Percentiles rank a stretch among this genome's conserved stretches.
Evolutionary conservation across 1,284 basidiomycete species (phyloP).

Genomic region (Ceratobasidium sp.): DNA sequence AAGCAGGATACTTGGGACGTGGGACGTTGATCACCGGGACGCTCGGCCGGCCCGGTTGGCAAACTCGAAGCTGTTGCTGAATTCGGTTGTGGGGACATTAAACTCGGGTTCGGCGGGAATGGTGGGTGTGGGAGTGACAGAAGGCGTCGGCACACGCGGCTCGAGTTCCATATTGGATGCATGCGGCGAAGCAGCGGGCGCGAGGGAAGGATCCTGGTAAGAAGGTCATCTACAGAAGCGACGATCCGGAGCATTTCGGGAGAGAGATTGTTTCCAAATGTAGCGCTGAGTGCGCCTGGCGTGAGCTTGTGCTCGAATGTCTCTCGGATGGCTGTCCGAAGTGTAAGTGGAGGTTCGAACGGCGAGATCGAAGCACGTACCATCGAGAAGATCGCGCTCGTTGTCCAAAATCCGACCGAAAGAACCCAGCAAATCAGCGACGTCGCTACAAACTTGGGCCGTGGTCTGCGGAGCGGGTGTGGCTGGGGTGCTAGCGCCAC

Average conservation of each 20-base stretch:
- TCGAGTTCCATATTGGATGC: constrained; percentile 22
- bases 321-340: constrained; percentile 18
- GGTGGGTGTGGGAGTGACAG: constrained; percentile 21
- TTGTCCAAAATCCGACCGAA: constrained; percentile 28
- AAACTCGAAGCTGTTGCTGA: constrained; percentile 14
- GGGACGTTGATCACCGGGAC: constrained; percentile 31
- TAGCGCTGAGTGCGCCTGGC: constrained; percentile 11
- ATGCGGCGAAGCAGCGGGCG: constrained; percentile 20
- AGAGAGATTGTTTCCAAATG: constrained; percentile 16
- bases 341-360: neutral
- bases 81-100: constrained; percentile 9
- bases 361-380: neutral
- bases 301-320: constrained; percentile 1
- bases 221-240: constrained; percentile 24
- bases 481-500: neutral
- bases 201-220: constrained; percentile 24
- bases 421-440: constrained; percentile 29
- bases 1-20: constrained; percentile 29
- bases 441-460: constrained; percentile 26
- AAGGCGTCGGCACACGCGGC: constrained; percentile 26
- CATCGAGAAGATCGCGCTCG: constrained; percentile 30
- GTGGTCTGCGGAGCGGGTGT: neutral
- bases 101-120: constrained; percentile 27
- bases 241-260: constrained; percentile 35
- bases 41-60: constrained; percentile 22